Conservation (phyloP, 345 rosid species). For the Leavenworthia alabamica region DNA sequence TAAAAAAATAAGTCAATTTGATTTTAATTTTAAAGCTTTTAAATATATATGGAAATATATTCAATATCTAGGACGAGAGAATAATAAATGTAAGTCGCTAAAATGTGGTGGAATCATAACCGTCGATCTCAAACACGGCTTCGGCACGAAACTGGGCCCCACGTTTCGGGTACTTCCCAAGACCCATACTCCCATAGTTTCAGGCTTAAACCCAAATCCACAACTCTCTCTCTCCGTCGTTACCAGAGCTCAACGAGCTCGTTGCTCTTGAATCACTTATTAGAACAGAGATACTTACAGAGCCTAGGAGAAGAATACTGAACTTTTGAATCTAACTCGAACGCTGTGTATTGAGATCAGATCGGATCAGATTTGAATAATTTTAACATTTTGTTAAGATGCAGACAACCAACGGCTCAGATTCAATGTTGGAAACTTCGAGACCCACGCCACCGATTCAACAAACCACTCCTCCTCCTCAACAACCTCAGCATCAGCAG, state of each 20-base stretch:
- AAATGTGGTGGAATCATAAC: conserved; percentile 21
- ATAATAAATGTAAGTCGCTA: conserved; percentile 12
- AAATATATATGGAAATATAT: no score
- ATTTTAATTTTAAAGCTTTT: no score
- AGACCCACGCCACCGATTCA: conserved; percentile 19
- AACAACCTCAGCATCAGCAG: conserved; percentile 15
- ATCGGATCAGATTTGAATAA: conserved; percentile 23
- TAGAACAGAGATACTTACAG: background rate
- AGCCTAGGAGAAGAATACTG: background rate
- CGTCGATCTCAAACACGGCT: conserved; percentile 27
- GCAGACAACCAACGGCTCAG: conserved; percentile 53
- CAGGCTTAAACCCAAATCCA: conserved; percentile 17
- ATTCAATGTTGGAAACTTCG: conserved; percentile 26
- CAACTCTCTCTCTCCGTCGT: conserved; percentile 10
- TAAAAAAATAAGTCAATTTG: no score
- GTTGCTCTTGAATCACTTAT: background rate
- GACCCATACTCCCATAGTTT: conserved; percentile 35
- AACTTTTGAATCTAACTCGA: background rate
- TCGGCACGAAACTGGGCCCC: conserved; percentile 21
- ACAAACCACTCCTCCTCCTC: conserved; percentile 23
- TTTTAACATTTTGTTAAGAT: conserved; percentile 12
- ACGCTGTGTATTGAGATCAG: background rate
- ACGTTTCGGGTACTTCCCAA: conserved; percentile 33
- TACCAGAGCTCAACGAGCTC: conserved; percentile 4
- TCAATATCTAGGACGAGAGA: background rate